Conservation (phyloP, 2,329 filamentous ascomycete genomes). For the Hypomyces perniciosus region DNA sequence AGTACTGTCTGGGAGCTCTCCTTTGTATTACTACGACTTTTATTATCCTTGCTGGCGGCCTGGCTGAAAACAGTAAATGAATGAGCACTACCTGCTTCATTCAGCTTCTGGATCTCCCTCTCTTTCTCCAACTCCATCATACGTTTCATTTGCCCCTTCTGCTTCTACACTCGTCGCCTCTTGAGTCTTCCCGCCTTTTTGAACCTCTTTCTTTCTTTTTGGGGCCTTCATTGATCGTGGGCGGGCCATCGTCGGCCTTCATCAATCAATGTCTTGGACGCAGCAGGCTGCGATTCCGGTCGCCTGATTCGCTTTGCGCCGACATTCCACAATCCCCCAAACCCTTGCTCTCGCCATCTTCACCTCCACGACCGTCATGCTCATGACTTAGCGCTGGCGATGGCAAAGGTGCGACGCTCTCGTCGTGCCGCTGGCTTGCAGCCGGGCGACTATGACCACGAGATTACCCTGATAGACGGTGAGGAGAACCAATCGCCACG, state of each 20-base stretch:
- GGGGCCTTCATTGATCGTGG: too few relatives aligned
- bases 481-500: conserved; percentile 27
- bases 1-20: too few relatives aligned
- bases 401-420: conserved; percentile 39
- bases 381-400: conserved; percentile 18
- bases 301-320: background rate
- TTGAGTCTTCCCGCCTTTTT: background rate
- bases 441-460: conserved; percentile 62
- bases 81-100: conserved; percentile 4
- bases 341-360: background rate
- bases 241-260: too few relatives aligned
- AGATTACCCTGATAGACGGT: conserved; percentile 62
- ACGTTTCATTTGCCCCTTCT: background rate
- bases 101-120: background rate
- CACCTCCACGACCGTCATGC: conserved; percentile 13
- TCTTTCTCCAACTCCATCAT: background rate
- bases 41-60: too few relatives aligned
- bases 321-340: background rate
- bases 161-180: background rate
- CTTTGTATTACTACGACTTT: too few relatives aligned
- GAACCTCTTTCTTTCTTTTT: background rate
- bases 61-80: background rate
- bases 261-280: too few relatives aligned
- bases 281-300: too few relatives aligned
- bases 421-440: conserved; percentile 50